A percentile compares a stretch with the other conserved stretches of the same genome.
phyloP scores from a whole-genome alignment of 129 eudicot species.

The Scalesia atractyloides region DNA sequence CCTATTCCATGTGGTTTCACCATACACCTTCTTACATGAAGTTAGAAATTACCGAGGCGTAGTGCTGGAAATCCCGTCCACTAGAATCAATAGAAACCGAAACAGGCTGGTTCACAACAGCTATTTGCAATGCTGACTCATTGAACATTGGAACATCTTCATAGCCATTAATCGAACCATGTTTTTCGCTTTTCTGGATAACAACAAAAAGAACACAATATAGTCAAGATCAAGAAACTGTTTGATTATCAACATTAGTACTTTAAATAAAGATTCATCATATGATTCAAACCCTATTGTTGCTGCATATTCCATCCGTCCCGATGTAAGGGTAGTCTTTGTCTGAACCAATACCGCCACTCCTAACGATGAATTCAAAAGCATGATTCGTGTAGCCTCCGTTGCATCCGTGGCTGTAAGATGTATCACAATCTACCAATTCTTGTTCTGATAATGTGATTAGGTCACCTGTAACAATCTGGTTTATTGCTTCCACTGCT shows the following conservation, averaged over 20 bases:
- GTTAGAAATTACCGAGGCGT: background rate
- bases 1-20: too few relatives aligned
- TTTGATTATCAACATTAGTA: background rate
- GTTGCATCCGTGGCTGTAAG: constrained; percentile 48
- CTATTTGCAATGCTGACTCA: constrained; percentile 64
- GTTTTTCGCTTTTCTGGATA: constrained; percentile 56
- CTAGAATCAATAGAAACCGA: constrained; percentile 84
- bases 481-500: constrained; percentile 53
- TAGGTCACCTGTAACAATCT: constrained; percentile 43
- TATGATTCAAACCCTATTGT: constrained; percentile 32
- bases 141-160: constrained; percentile 70
- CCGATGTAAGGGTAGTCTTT: constrained; percentile 47
- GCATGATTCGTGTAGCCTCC: constrained; percentile 54
- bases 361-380: constrained; percentile 43
- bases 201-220: background rate
- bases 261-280: background rate
- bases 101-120: constrained; percentile 70
- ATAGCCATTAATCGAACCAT: constrained; percentile 55
- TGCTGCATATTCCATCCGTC: constrained; percentile 35
- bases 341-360: constrained; percentile 48
- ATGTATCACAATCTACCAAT: constrained; percentile 52
- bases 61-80: constrained; percentile 47
- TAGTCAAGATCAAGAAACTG: background rate
- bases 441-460: constrained; percentile 54
- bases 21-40: background rate